Conservation (phyloP, 2,329 filamentous ascomycete genomes). For the Pyrenochaeta sp. region DNA sequence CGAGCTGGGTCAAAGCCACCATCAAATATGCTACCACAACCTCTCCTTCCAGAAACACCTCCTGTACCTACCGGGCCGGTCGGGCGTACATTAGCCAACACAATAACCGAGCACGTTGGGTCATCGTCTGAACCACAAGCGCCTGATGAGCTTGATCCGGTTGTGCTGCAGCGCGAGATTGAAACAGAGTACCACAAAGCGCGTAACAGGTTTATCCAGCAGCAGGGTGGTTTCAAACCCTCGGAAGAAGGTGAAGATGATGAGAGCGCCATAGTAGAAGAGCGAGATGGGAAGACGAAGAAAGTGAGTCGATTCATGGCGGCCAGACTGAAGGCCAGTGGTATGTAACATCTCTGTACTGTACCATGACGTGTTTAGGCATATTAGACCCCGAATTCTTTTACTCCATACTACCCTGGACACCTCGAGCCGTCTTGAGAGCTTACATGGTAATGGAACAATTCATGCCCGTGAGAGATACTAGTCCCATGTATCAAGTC, state of each 20-base stretch:
- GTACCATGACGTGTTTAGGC: neutral
- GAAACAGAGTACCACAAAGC: conserved; percentile 83
- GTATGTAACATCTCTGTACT: conserved; percentile 31
- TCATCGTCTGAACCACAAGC: conserved; percentile 47
- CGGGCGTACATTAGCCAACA: conserved; percentile 66
- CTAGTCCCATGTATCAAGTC: conserved; percentile 43
- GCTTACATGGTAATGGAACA: conserved; percentile 30
- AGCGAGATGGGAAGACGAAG: conserved; percentile 67
- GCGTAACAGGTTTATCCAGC: conserved; percentile 83
- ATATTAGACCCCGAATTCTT: too few species aligned
- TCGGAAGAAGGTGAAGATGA: conserved; percentile 74
- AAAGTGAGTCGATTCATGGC: conserved; percentile 78
- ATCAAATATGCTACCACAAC: conserved; percentile 26
- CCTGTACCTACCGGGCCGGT: conserved; percentile 52
- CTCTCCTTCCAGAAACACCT: conserved; percentile 33
- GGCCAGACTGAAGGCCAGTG: conserved; percentile 62
- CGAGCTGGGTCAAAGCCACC: conserved; percentile 30
- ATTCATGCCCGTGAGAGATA: conserved; percentile 50
- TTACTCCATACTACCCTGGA: neutral
- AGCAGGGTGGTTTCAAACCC: conserved; percentile 79
- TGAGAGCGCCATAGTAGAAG: conserved; percentile 70
- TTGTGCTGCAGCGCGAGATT: conserved; percentile 77
- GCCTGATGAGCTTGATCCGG: conserved; percentile 68
- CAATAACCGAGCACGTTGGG: conserved; percentile 61
- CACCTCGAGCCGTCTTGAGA: neutral